A percentile compares a stretch with the other conserved stretches of the same genome.
Evolutionary conservation across 805 yeast genomes (phyloP).

Genomic region (Kuraishia piskuri): DNA sequence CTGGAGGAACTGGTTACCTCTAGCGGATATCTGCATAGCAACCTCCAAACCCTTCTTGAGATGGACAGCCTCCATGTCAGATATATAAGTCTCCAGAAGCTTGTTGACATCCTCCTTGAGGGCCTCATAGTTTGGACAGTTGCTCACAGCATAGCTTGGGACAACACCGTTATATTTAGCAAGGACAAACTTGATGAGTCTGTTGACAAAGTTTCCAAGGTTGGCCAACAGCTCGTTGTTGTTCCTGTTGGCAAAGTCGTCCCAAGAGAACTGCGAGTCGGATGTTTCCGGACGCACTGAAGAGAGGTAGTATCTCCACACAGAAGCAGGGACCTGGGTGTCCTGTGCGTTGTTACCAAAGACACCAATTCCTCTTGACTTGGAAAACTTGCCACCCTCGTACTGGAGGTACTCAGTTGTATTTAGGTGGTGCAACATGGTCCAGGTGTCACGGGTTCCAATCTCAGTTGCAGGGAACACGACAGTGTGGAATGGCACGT

Average conservation of each 20-base stretch:
- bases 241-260: conserved; percentile 87
- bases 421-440: conserved; percentile 79
- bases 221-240: conserved; percentile 92
- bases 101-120: conserved; percentile 50
- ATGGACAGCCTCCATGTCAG: conserved; percentile 69
- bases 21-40: conserved; percentile 84
- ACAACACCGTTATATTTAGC: conserved; percentile 90
- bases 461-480: conserved; percentile 91
- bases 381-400: conserved; percentile 97
- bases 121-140: conserved; percentile 37
- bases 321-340: conserved; percentile 83
- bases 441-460: conserved; percentile 88
- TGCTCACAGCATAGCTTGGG: conserved; percentile 50
- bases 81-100: conserved; percentile 52
- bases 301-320: conserved; percentile 95
- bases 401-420: conserved; percentile 97
- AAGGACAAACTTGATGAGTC: conserved; percentile 80
- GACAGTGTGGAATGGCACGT: conserved; percentile 97
- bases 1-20: conserved; percentile 94
- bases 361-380: conserved; percentile 96
- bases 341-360: conserved; percentile 97
- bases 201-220: conserved; percentile 93
- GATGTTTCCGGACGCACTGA: conserved; percentile 91
- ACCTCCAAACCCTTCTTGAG: conserved; percentile 85
- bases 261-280: conserved; percentile 97